Conservation (phyloP, 2,329 filamentous ascomycete species). For the Byssochlamys sp. region DNA sequence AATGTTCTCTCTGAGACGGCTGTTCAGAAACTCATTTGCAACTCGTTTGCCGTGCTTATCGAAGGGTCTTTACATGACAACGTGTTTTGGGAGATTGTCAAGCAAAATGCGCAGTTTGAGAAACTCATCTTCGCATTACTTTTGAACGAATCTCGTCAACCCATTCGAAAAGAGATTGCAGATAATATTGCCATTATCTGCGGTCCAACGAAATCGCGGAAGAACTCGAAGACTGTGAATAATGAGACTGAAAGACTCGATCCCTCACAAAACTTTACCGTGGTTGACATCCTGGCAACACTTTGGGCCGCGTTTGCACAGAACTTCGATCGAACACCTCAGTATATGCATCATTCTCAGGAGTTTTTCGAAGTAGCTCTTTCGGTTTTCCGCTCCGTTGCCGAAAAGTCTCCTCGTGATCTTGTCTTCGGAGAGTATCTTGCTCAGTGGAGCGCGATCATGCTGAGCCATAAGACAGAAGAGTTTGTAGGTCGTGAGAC, state of each 20-base stretch:
- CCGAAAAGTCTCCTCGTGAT: slow-evolving; percentile 28
- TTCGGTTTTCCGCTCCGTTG: slow-evolving; percentile 34
- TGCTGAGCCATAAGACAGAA: slow-evolving; percentile 34
- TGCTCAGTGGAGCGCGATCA: slow-evolving; percentile 33
- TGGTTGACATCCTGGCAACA: slow-evolving; percentile 32
- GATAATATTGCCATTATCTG: slow-evolving; percentile 32
- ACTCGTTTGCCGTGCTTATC: slow-evolving; percentile 39
- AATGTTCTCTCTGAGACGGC: slow-evolving; percentile 9
- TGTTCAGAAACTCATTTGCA: slow-evolving; percentile 30
- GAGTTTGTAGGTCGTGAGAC: slow-evolving; percentile 41
- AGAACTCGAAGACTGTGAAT: slow-evolving; percentile 13
- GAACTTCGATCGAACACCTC: slow-evolving; percentile 30
- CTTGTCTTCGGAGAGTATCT: slow-evolving; percentile 33
- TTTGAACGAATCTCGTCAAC: slow-evolving; percentile 33
- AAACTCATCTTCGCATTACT: slow-evolving; percentile 34
- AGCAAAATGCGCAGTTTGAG: slow-evolving; percentile 26
- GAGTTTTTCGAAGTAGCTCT: slow-evolving; percentile 40
- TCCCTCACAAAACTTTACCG: slow-evolving; percentile 17
- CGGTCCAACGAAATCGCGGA: slow-evolving; percentile 21
- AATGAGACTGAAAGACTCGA: slow-evolving; percentile 9
- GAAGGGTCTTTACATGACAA: slow-evolving; percentile 41
- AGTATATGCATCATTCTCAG: slow-evolving; percentile 29
- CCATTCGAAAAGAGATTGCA: slow-evolving; percentile 29
- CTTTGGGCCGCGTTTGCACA: slow-evolving; percentile 37
- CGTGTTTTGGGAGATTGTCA: slow-evolving; percentile 37